Conservation (phyloP, 441 rosid species). For the Erysimum pusillum region DNA sequence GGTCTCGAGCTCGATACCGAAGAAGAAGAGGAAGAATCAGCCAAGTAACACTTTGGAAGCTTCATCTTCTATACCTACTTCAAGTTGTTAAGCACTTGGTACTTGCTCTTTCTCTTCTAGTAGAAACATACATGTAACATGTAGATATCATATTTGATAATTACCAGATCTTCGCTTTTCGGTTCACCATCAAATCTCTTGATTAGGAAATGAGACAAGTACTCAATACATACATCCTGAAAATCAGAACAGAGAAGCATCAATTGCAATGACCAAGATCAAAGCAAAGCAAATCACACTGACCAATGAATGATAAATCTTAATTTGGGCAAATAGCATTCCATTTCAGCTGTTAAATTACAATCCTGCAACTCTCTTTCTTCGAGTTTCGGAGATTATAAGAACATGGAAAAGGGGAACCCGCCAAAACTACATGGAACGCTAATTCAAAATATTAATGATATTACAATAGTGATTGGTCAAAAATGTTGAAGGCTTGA, state of each 20-base stretch:
- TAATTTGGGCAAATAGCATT: background rate
- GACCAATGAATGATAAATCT: background rate
- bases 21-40: slow-evolving; percentile 56
- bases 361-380: no score
- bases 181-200: background rate
- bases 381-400: background rate
- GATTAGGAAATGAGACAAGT: background rate
- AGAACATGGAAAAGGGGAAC: background rate
- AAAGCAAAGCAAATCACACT: background rate
- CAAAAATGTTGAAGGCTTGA: background rate
- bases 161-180: background rate
- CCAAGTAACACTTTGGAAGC: slow-evolving; percentile 35
- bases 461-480: background rate
- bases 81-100: slow-evolving; percentile 24
- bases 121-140: slow-evolving; percentile 30
- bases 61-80: slow-evolving; percentile 15
- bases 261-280: background rate
- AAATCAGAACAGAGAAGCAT: background rate
- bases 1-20: slow-evolving; percentile 88
- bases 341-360: background rate
- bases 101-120: slow-evolving; percentile 1
- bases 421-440: background rate
- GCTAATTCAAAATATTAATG: background rate
- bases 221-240: background rate
- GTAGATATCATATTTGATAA: slow-evolving; percentile 24